These are phyloP conservation scores for Orbilia oligospora DNA, from an alignment of 2,329 filamentous ascomycete genomes.

Conservation along the genomic window DNA sequence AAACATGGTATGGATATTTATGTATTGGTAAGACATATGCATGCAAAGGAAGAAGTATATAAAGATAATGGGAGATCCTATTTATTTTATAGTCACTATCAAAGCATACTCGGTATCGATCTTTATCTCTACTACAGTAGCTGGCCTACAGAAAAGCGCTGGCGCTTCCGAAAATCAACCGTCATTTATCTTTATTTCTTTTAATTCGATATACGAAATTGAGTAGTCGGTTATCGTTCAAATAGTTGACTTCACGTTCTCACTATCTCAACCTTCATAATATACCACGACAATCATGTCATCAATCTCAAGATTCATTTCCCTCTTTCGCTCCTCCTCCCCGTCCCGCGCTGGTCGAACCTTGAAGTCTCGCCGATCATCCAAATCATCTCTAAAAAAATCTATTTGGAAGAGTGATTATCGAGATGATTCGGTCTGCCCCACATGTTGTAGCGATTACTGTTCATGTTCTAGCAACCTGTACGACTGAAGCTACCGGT, in stretches of 20 bases:
- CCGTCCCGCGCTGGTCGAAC: slow-evolving; percentile 5
- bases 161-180: slow-evolving; percentile 8
- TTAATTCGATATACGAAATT: background rate
- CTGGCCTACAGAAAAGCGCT: slow-evolving; percentile 42
- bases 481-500: slow-evolving; percentile 20
- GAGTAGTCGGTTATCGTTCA: background rate
- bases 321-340: slow-evolving; percentile 22
- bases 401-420: slow-evolving; percentile 15
- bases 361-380: background rate
- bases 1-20: too few relatives aligned
- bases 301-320: slow-evolving; percentile 36
- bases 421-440: slow-evolving; percentile 20
- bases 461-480: slow-evolving; percentile 25
- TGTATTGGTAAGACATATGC: slow-evolving; percentile 10
- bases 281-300: slow-evolving; percentile 1
- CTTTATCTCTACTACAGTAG: slow-evolving; percentile 9
- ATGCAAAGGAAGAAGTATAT: slow-evolving; percentile 7
- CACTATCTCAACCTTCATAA: background rate
- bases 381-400: slow-evolving; percentile 12
- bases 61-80: slow-evolving; percentile 3
- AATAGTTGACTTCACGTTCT: background rate
- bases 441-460: slow-evolving; percentile 20
- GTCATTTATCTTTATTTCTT: background rate
- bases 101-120: background rate
- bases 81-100: background rate